Percentiles rank a stretch among this genome's conserved stretches.
phyloP scores from a whole-genome alignment of 768 basidiomycete genomes.

The Pleurotus pulmonarius region DNA sequence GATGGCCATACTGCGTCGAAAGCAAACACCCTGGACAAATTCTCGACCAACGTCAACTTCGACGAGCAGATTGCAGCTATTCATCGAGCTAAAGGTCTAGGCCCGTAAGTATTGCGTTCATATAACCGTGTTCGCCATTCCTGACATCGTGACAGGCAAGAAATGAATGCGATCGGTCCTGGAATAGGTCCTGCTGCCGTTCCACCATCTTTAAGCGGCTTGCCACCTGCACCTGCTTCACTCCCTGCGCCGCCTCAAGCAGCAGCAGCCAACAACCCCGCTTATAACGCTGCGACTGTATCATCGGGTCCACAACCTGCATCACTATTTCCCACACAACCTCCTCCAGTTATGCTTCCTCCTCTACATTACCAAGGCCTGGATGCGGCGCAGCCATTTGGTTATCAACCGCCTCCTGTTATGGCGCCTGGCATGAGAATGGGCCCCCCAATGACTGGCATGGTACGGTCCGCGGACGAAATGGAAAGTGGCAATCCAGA shows the following conservation, averaged over 20 bases:
- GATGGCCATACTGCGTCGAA: constrained; percentile 97
- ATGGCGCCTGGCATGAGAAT: constrained; percentile 53
- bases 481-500: constrained; percentile 62
- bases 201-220: constrained; percentile 58
- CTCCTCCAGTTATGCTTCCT: constrained; percentile 76
- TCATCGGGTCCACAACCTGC: constrained; percentile 92
- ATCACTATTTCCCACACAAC: constrained; percentile 54
- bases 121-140: constrained; percentile 5
- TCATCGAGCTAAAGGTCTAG: constrained; percentile 87
- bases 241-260: constrained; percentile 68
- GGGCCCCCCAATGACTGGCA: constrained; percentile 55
- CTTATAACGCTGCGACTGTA: constrained; percentile 80
- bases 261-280: constrained; percentile 38
- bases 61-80: constrained; percentile 98
- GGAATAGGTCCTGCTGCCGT: constrained; percentile 82
- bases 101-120: constrained; percentile 54
- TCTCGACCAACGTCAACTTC: constrained; percentile 89
- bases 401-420: constrained; percentile 53
- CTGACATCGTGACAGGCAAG: constrained; percentile 47
- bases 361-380: constrained; percentile 83
- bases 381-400: constrained; percentile 73
- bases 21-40: constrained; percentile 88
- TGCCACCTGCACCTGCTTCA: constrained; percentile 69
- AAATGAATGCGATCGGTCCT: constrained; percentile 67
- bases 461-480: constrained; percentile 77